Conservation (phyloP, 164 flowering plant genomes). For the Chloranthus sessilifolius region DNA sequence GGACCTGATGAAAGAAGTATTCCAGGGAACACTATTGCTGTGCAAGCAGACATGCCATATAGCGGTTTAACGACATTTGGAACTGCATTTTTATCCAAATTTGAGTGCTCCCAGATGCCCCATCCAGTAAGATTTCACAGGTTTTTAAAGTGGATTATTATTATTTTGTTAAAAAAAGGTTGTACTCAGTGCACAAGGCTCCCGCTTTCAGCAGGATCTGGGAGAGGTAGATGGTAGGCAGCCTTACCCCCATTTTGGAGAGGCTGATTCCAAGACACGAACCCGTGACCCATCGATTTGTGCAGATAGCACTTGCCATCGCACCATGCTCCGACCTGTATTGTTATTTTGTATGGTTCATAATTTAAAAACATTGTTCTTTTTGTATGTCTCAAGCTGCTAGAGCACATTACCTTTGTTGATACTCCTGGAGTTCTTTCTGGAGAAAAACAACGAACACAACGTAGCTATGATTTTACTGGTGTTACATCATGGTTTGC, state of each 20-base stretch:
- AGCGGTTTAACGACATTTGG: slow-evolving; percentile 92
- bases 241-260: no score
- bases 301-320: no score
- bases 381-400: slow-evolving; percentile 45
- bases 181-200: no score
- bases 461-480: slow-evolving; percentile 92
- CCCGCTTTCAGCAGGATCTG: no score
- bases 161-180: no score
- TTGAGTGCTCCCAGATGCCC: slow-evolving; percentile 98
- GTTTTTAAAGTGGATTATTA: no score
- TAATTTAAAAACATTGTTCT: not conserved
- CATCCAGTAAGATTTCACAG: slow-evolving; percentile 69
- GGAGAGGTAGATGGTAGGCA: no score
- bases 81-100: slow-evolving; percentile 90
- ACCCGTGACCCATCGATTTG: no score
- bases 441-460: slow-evolving; percentile 96
- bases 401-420: slow-evolving; percentile 91
- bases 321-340: no score
- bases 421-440: slow-evolving; percentile 98
- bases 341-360: no score
- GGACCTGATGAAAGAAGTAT: slow-evolving; percentile 94
- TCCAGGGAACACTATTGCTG: slow-evolving; percentile 95
- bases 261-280: no score
- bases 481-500: slow-evolving; percentile 99
- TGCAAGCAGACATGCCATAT: slow-evolving; percentile 98